Percentiles rank a stretch among this genome's conserved stretches.
These are phyloP conservation scores for Scutellaria minor DNA, from an alignment of 257 asterid genomes.

Conservation along the genomic window DNA sequence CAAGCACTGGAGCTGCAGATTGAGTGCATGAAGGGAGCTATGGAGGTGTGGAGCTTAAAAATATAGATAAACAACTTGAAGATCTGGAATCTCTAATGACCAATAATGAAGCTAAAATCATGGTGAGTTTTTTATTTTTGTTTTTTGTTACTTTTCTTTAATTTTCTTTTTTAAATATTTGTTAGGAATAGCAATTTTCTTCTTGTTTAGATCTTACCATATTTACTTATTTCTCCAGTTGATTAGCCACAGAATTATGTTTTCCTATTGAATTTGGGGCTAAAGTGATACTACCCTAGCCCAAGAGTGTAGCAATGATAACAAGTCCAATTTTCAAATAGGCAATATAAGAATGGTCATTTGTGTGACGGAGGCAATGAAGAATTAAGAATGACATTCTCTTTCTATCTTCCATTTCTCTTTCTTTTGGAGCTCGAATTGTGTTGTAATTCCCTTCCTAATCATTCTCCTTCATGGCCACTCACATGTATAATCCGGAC, in stretches of 20 bases:
- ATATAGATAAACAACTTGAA: constrained; percentile 63
- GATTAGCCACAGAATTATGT: background rate
- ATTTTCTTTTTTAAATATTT: background rate
- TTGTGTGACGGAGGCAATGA: too few relatives aligned
- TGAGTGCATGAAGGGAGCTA: constrained; percentile 56
- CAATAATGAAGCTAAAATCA: constrained; percentile 69
- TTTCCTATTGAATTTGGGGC: too few relatives aligned
- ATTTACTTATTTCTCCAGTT: background rate
- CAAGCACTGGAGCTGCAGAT: constrained; percentile 71
- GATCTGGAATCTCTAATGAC: constrained; percentile 45
- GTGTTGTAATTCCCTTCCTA: too few relatives aligned
- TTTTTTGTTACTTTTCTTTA: constrained; percentile 22
- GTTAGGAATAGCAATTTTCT: constrained; percentile 8
- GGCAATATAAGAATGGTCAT: too few relatives aligned
- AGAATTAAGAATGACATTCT: too few relatives aligned
- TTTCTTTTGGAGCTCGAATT: too few relatives aligned
- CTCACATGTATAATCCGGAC: background rate
- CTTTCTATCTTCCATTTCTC: too few relatives aligned
- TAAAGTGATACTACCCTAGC: too few relatives aligned
- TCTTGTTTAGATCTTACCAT: background rate
- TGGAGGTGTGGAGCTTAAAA: constrained; percentile 62
- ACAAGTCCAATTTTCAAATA: too few relatives aligned
- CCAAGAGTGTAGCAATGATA: too few relatives aligned
- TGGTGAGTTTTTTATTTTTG: constrained; percentile 45
- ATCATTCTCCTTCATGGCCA: too few relatives aligned